These are phyloP conservation scores for Papilionanthe hybrid DNA, from an alignment of 116 monocot genomes.

Conservation along the genomic window DNA sequence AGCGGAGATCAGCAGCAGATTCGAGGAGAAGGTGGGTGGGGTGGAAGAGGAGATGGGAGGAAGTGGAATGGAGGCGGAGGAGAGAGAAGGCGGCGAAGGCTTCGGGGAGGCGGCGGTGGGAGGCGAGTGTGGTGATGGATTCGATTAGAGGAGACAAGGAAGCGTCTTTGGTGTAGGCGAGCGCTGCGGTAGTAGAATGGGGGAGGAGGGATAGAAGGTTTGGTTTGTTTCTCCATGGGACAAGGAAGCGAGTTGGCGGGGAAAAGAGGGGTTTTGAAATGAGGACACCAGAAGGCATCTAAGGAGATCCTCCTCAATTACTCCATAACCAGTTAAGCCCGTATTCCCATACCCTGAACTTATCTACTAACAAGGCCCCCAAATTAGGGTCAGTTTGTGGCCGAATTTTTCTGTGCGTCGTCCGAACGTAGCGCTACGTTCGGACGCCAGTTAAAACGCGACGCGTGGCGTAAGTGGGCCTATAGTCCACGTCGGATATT, in stretches of 20 bases:
- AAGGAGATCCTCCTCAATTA: neutral
- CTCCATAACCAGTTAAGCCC: no score
- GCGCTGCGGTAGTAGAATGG: neutral
- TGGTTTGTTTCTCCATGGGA: neutral
- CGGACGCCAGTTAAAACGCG: no score
- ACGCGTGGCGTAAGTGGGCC: no score
- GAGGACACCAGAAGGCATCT: neutral
- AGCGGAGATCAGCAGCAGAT: slow-evolving; percentile 11
- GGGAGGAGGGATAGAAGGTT: neutral
- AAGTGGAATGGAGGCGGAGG: slow-evolving; percentile 11
- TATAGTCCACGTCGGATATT: no score
- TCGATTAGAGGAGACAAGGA: neutral
- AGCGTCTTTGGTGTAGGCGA: neutral
- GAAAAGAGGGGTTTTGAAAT: neutral
- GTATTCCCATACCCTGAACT: no score
- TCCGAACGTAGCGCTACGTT: no score
- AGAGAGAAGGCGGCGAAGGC: slow-evolving; percentile 42
- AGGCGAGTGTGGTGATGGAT: slow-evolving; percentile 23
- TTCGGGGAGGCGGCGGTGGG: slow-evolving; percentile 23
- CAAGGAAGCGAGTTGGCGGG: neutral
- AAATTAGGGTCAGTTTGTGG: no score
- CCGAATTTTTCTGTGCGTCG: no score
- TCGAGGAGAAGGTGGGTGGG: slow-evolving; percentile 33
- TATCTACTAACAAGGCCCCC: no score
- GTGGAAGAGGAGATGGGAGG: slow-evolving; percentile 13